Conservation (phyloP, 768 basidiomycete species). For the Mycena latifolia region DNA sequence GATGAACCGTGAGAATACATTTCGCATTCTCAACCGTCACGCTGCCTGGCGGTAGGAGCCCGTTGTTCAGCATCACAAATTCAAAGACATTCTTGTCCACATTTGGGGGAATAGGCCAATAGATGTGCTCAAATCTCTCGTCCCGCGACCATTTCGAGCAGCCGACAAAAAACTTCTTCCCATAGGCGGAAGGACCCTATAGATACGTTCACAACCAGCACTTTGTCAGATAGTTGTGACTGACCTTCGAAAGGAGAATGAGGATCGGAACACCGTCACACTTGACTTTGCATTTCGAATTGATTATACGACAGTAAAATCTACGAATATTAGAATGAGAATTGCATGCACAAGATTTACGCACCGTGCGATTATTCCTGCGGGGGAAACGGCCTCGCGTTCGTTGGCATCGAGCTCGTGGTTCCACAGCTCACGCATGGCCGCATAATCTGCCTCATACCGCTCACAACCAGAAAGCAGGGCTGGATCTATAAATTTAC, state of each 20-base stretch:
- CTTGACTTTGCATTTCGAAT: conserved; percentile 15
- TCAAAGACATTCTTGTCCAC: not conserved
- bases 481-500: conserved; percentile 9
- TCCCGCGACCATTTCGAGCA: conserved; percentile 12
- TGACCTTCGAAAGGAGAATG: conserved; percentile 2
- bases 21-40: not conserved
- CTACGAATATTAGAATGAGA: not conserved
- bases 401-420: conserved; percentile 26
- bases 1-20: conserved; percentile 21
- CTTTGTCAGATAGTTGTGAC: not conserved
- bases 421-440: conserved; percentile 14
- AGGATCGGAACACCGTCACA: conserved; percentile 19
- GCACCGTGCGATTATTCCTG: conserved; percentile 7
- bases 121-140: not conserved
- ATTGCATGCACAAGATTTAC: not conserved
- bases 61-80: conserved; percentile 16
- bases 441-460: conserved; percentile 7
- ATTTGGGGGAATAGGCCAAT: not conserved
- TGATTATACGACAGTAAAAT: conserved; percentile 7
- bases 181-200: conserved; percentile 15
- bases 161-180: conserved; percentile 12
- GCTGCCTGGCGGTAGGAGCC: not conserved
- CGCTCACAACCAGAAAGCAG: conserved; percentile 17
- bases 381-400: conserved; percentile 4
- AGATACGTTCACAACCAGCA: too few species aligned